These are phyloP conservation scores for Hypoxylon subgilvum DNA, from an alignment of 495 filamentous ascomycete genomes.

Conservation along the genomic window DNA sequence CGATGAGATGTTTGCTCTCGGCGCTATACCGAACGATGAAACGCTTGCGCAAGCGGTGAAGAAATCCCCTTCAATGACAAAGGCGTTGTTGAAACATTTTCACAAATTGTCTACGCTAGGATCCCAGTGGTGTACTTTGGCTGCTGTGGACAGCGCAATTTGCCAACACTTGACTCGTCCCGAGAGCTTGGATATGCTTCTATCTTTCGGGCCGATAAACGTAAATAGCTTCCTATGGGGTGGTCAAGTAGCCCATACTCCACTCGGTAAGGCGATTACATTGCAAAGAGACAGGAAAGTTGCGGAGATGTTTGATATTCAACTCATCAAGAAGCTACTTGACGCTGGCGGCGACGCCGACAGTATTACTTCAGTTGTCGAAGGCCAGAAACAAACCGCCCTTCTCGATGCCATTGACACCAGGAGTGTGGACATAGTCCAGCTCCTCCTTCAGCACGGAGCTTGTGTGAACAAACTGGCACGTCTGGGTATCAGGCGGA, in stretches of 20 bases:
- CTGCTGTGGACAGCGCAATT: background rate
- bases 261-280: background rate
- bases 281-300: too few relatives aligned
- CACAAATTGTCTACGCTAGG: background rate
- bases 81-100: slow-evolving; percentile 2
- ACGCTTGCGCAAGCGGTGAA: background rate
- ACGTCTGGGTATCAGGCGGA: slow-evolving; percentile 9
- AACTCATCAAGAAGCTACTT: background rate
- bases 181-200: slow-evolving; percentile 1
- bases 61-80: background rate
- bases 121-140: background rate
- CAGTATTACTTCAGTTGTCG: background rate
- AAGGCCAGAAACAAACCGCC: slow-evolving; percentile 1
- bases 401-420: slow-evolving; percentile 26
- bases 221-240: background rate
- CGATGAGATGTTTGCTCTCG: background rate
- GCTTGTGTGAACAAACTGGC: slow-evolving; percentile 38
- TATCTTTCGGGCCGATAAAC: background rate
- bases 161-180: background rate
- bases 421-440: slow-evolving; percentile 24
- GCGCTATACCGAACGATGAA: background rate
- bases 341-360: background rate
- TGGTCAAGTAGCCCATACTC: background rate
- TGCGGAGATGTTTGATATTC: too few relatives aligned
- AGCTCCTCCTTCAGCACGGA: slow-evolving; percentile 40